Evolutionary conservation across 805 yeast genomes (phyloP), one percentile per base, ranked within the genome.

Genomic region (Hanseniaspora guilliermondii): DNA sequence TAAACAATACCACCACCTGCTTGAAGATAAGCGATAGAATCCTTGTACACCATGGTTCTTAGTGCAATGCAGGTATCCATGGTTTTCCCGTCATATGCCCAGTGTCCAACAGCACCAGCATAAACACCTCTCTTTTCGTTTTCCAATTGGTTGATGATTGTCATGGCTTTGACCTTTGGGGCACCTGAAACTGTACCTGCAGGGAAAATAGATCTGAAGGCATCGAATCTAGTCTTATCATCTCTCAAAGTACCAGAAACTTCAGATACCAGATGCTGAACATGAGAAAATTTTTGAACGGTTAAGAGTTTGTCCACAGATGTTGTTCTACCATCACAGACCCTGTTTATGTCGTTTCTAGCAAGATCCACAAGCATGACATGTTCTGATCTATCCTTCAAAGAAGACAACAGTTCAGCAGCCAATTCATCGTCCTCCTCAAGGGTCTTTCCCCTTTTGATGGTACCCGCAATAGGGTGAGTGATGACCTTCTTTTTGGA

Each of bases 151-250:
- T 85, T 84, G 61, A 93, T 87, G 44, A 93, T 73, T 68, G 89
- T 94, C 97, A 93, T 93, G 9, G 98, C 98, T 62, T 79, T 80
- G 41, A 93, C 95, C 69, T 93, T 93, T 55, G 99, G 99, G 2
- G 99, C 97, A 39, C 99, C 99, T 55, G 94, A 83, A 12, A 91
- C 97, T 1, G 99, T 93, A 44, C 99, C 99, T 1, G 98, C 98
- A 21, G 99, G 99, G 80, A 93, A 93, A 54, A 93, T 87, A 2
- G 97, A 88, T 67, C 98, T 79, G 71, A 93, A 88, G 0, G 98
- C 98, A 71, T 93, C 99, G 65, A 93, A 93, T 59, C 97, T 76
- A 12, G 91, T 82, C 72, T 87, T 83, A 57, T 78, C 97, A 0
- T 73, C 69, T 65, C 99, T 76, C 62, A 93, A 73, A 1, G 83